Evolutionary conservation across 2,329 filamentous ascomycete genomes (phyloP).

Genomic region (Colletotrichum falcatum): DNA sequence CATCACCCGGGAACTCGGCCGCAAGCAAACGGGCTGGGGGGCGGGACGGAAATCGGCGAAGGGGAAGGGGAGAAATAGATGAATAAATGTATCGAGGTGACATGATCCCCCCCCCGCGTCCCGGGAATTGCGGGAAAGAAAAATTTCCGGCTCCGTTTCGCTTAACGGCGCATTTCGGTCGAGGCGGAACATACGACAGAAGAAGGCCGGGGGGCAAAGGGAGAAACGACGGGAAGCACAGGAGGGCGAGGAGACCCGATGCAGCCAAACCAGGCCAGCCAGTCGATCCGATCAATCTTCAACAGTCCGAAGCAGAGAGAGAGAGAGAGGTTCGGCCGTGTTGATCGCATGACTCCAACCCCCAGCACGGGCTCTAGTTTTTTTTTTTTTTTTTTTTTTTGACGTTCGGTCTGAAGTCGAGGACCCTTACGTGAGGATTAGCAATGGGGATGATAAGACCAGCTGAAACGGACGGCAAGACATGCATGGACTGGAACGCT

Average conservation of each 20-base stretch:
- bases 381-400: too few species aligned
- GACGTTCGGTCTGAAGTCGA: neutral
- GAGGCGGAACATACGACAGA: neutral
- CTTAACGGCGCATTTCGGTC: neutral
- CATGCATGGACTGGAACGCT: neutral
- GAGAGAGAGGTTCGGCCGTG: neutral
- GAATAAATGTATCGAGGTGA: neutral
- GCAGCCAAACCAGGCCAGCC: neutral
- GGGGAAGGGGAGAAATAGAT: too few species aligned
- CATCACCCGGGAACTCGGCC: neutral
- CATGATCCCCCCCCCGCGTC: too few species aligned
- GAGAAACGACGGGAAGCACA: neutral
- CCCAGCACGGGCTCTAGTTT: constrained; percentile 2
- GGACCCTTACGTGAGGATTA: neutral
- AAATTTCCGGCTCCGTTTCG: neutral
- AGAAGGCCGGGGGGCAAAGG: neutral
- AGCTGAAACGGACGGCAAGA: constrained; percentile 19
- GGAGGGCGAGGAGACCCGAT: neutral
- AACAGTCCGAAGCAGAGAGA: neutral
- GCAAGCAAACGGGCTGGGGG: neutral
- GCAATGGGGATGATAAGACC: constrained; percentile 5
- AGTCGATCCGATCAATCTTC: too few species aligned
- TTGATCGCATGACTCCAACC: neutral
- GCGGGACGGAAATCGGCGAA: too few species aligned
- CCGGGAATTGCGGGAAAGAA: neutral